Conservation (phyloP, 2,329 filamentous ascomycete genomes). For the Macrophomina tecta region DNA sequence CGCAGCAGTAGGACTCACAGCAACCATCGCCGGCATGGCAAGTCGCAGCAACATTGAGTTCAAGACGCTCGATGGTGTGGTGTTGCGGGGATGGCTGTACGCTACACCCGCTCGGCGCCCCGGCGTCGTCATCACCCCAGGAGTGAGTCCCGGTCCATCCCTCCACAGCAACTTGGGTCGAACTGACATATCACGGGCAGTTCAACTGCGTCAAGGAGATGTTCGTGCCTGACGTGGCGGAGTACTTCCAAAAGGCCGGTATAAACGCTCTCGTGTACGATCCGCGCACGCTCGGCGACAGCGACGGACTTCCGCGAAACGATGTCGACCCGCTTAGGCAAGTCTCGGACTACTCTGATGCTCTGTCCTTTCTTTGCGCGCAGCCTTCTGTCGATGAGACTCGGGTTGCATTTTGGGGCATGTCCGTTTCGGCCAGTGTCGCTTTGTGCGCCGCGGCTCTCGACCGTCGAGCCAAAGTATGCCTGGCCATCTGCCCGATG, state of each 20-base stretch:
- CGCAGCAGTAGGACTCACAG: no score
- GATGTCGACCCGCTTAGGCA: conserved; percentile 45
- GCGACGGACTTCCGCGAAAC: conserved; percentile 48
- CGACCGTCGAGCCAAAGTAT: conserved; percentile 38
- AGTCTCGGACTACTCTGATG: conserved; percentile 44
- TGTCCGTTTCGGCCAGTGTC: conserved; percentile 40
- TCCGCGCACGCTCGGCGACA: conserved; percentile 43
- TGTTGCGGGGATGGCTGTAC: conserved; percentile 48
- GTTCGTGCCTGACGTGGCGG: conserved; percentile 41
- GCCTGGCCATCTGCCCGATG: conserved; percentile 38
- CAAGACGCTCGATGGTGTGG: conserved; percentile 50
- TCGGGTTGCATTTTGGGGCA: conserved; percentile 46
- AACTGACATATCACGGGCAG: conserved; percentile 29
- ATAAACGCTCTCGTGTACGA: conserved; percentile 48
- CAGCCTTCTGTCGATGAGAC: conserved; percentile 38
- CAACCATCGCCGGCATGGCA: no score
- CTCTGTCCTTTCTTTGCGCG: conserved; percentile 42
- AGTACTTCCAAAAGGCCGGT: conserved; percentile 41
- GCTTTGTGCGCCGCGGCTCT: conserved; percentile 39
- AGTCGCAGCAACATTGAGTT: conserved; percentile 41
- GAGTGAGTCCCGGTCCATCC: conserved; percentile 26
- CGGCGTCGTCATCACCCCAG: conserved; percentile 39
- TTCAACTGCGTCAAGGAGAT: conserved; percentile 44
- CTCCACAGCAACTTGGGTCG: neutral
- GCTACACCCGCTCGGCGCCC: conserved; percentile 36